A percentile compares a stretch with the other conserved stretches of the same genome.
phyloP scores from a whole-genome alignment of 2,329 filamentous ascomycete genomes.

The Trichoderma koningiopsis region DNA sequence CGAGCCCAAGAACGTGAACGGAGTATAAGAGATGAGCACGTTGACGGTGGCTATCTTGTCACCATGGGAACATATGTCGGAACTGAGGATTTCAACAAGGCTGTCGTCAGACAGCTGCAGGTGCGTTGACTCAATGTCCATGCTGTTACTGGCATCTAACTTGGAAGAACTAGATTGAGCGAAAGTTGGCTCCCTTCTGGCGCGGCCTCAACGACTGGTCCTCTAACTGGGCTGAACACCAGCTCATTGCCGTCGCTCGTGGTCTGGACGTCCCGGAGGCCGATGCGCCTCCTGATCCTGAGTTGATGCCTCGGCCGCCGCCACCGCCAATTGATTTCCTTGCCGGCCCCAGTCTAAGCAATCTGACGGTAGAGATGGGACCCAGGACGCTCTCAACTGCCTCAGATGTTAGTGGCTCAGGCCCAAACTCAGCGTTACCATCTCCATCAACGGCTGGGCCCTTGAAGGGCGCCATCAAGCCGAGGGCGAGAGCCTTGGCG shows the following conservation, averaged over 20 bases:
- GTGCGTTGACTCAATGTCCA: slow-evolving; percentile 50
- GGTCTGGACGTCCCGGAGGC: slow-evolving; percentile 81
- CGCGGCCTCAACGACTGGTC: slow-evolving; percentile 87
- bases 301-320: slow-evolving; percentile 52
- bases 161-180: slow-evolving; percentile 70
- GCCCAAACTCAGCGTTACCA: slow-evolving; percentile 56
- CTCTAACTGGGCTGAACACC: slow-evolving; percentile 88
- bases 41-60: slow-evolving; percentile 92
- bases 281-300: slow-evolving; percentile 78
- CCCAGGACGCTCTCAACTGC: slow-evolving; percentile 76
- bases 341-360: slow-evolving; percentile 63
- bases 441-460: slow-evolving; percentile 51
- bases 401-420: slow-evolving; percentile 69
- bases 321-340: slow-evolving; percentile 46
- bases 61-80: slow-evolving; percentile 94
- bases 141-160: slow-evolving; percentile 27
- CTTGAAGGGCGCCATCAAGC: slow-evolving; percentile 66
- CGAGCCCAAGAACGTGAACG: slow-evolving; percentile 83
- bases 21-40: slow-evolving; percentile 87
- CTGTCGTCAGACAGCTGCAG: slow-evolving; percentile 84
- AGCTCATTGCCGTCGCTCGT: slow-evolving; percentile 87
- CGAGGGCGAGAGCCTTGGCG: slow-evolving; percentile 85
- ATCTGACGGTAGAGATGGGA: slow-evolving; percentile 76
- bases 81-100: slow-evolving; percentile 89
- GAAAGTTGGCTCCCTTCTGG: slow-evolving; percentile 93